Conservation (phyloP, 2,329 filamentous ascomycete species). For the Dothistroma pini region DNA sequence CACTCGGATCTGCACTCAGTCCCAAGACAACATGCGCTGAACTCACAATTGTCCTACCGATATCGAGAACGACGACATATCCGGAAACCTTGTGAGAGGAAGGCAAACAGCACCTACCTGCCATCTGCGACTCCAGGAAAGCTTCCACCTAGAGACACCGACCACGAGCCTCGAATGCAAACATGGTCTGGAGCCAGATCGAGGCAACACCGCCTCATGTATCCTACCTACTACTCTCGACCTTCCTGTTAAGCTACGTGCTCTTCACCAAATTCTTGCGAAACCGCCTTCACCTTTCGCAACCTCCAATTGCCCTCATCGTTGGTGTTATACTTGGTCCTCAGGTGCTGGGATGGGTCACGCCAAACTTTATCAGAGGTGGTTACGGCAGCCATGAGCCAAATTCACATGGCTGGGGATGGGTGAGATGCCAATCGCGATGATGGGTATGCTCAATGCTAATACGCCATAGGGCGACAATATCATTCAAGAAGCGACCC, state of each 20-base stretch:
- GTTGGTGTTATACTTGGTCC: slow-evolving; percentile 47
- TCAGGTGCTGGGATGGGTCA: slow-evolving; percentile 38
- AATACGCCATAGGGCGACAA: slow-evolving; percentile 33
- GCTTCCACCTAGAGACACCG: background rate
- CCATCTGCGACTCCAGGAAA: background rate
- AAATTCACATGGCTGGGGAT: slow-evolving; percentile 38
- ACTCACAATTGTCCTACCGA: background rate
- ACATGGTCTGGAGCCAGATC: slow-evolving; percentile 41
- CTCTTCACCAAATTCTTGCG: slow-evolving; percentile 46
- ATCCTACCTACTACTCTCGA: slow-evolving; percentile 44
- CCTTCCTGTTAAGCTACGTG: slow-evolving; percentile 46
- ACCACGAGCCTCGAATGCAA: background rate
- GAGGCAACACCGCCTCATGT: slow-evolving; percentile 47
- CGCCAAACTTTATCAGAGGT: slow-evolving; percentile 36
- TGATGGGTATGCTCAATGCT: slow-evolving; percentile 8
- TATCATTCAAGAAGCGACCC: slow-evolving; percentile 41
- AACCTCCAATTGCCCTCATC: slow-evolving; percentile 47
- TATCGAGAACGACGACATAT: background rate
- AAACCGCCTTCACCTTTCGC: slow-evolving; percentile 47
- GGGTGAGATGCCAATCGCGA: slow-evolving; percentile 22
- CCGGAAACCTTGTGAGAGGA: background rate
- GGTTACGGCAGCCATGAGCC: slow-evolving; percentile 9
- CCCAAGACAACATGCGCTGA: background rate
- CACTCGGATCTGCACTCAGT: background rate
- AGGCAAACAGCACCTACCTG: background rate